Conservation (phyloP, 129 eudicot species). For the Arctium minus region DNA sequence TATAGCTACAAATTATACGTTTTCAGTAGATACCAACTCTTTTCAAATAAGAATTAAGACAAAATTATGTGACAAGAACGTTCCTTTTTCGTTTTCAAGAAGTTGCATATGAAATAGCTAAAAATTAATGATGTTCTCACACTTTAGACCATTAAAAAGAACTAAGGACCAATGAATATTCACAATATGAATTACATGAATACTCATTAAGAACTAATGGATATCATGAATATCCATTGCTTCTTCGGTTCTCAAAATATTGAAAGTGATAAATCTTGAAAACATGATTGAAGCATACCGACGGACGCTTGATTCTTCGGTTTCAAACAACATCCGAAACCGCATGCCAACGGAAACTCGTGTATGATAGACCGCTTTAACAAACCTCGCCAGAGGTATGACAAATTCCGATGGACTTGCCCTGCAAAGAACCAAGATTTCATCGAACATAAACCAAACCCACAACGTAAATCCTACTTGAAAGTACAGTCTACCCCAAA, state of each 20-base stretch:
- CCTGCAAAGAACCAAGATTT: constrained; percentile 38
- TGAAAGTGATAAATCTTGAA: background rate
- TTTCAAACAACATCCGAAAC: constrained; percentile 88
- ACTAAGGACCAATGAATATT: background rate
- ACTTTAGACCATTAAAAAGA: background rate
- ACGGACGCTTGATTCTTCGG: constrained; percentile 95
- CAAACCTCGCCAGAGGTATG: constrained; percentile 74
- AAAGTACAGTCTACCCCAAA: too few species aligned
- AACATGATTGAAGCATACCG: constrained; percentile 43
- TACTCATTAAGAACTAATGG: background rate
- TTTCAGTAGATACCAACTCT: background rate
- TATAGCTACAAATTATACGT: constrained; percentile 47
- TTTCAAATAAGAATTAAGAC: background rate
- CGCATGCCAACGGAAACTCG: constrained; percentile 96
- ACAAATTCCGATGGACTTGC: constrained; percentile 90
- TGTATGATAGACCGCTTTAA: constrained; percentile 82
- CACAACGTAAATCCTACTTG: too few species aligned
- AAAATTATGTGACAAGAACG: background rate
- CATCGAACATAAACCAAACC: too few species aligned
- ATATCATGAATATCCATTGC: background rate
- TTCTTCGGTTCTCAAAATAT: background rate
- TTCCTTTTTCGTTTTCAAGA: too few species aligned
- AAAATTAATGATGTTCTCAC: too few species aligned
- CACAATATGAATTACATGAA: background rate
- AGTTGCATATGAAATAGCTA: too few species aligned